phyloP scores from a whole-genome alignment of 2,329 filamentous ascomycete species.

The Paramyrothecium sp. region DNA sequence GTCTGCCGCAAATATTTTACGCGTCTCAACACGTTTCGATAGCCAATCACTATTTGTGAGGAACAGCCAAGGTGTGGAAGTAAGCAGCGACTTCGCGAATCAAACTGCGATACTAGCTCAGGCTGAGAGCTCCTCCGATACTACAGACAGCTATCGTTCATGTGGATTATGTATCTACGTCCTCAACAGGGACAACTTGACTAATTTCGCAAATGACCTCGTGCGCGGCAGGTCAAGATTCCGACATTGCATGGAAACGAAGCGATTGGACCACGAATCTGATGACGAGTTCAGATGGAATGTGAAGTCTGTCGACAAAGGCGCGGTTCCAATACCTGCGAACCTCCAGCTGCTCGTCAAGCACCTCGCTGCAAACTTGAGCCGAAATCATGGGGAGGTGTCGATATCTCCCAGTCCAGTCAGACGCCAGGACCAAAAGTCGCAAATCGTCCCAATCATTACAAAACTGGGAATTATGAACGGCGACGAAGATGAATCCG shows the following conservation, averaged over 20 bases:
- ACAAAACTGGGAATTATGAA: too few relatives aligned
- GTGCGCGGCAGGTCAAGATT: background rate
- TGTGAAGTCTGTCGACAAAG: background rate
- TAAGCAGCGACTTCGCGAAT: background rate
- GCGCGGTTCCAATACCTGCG: background rate
- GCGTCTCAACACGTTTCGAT: background rate
- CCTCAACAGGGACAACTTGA: background rate
- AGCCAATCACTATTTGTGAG: background rate
- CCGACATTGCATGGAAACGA: background rate
- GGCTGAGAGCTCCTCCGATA: background rate
- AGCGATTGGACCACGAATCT: background rate
- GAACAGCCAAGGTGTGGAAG: background rate
- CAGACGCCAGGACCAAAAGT: too few relatives aligned
- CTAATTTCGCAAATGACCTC: background rate
- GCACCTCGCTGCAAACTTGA: too few relatives aligned
- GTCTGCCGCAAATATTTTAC: background rate
- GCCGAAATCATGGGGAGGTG: too few relatives aligned
- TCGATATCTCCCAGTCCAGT: too few relatives aligned
- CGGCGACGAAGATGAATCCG: too few relatives aligned
- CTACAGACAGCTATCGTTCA: background rate
- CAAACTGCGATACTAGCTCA: background rate
- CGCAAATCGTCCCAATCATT: too few relatives aligned
- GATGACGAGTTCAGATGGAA: background rate
- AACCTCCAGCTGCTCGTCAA: too few relatives aligned
- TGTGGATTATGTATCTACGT: background rate